Evolutionary conservation across 1,284 basidiomycete genomes (phyloP).

Genomic region (Tremellales sp.): DNA sequence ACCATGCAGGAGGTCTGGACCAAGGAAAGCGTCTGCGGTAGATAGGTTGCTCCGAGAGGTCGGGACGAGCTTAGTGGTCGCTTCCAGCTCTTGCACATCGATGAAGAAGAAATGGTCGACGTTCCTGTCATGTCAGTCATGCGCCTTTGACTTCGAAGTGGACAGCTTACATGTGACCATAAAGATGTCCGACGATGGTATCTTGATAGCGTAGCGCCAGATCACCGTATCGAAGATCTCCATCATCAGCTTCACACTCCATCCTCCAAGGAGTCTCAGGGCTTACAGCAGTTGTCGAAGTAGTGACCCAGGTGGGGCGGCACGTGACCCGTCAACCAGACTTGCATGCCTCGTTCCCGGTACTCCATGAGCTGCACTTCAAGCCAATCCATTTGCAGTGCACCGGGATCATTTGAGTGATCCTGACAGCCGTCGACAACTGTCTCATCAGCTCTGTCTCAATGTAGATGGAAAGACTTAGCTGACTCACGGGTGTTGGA

Average conservation of each 20-base stretch:
- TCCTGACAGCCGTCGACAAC: constrained; percentile 61
- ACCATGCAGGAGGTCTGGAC: constrained; percentile 26
- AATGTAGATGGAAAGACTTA: not conserved
- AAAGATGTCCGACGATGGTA: constrained; percentile 84
- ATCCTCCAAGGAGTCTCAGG: too few species aligned
- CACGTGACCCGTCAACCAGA: constrained; percentile 56
- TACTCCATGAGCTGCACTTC: constrained; percentile 75
- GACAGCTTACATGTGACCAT: constrained; percentile 59
- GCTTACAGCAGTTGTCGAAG: constrained; percentile 66
- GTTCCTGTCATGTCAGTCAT: constrained; percentile 35
- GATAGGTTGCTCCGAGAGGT: constrained; percentile 1
- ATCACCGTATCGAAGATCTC: constrained; percentile 79
- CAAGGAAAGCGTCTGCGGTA: constrained; percentile 2
- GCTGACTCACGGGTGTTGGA: constrained; percentile 69
- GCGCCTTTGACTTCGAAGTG: not conserved
- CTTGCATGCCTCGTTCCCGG: constrained; percentile 71
- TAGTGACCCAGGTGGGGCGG: constrained; percentile 72
- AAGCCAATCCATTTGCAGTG: constrained; percentile 83
- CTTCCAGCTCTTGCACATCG: constrained; percentile 43
- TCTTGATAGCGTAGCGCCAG: constrained; percentile 79
- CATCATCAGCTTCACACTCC: constrained; percentile 13
- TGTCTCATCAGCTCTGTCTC: constrained; percentile 5
- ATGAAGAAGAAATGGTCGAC: constrained; percentile 52
- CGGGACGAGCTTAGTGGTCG: constrained; percentile 8
- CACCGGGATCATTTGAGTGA: constrained; percentile 65